A percentile compares a stretch with the other conserved stretches of the same genome.
These are phyloP conservation scores for Pecoramyces ruminantium DNA, from an alignment of 192 early-diverging fungal genomes.

Conservation along the genomic window DNA sequence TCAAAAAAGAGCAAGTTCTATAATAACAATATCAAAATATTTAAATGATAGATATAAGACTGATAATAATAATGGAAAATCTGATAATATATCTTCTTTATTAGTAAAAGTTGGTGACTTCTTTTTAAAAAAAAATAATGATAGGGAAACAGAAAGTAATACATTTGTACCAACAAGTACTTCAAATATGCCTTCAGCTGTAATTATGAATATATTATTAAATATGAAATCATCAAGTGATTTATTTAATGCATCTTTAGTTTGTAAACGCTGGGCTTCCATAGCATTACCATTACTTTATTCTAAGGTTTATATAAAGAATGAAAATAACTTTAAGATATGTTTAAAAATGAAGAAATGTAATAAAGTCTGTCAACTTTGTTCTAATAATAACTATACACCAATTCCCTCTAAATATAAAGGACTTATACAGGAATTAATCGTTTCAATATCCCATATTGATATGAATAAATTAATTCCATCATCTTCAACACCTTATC, in stretches of 20 bases:
- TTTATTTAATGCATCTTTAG: background rate
- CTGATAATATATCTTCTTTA: background rate
- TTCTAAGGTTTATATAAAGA: background rate
- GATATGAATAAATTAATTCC: background rate
- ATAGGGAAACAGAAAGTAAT: background rate
- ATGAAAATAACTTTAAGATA: background rate
- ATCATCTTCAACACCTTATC: background rate
- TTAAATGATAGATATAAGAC: background rate
- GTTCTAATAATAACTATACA: background rate
- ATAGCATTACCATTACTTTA: background rate
- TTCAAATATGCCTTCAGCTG: background rate
- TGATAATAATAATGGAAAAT: background rate
- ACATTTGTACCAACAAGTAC: background rate
- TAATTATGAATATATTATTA: background rate
- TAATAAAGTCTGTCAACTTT: background rate
- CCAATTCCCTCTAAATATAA: background rate
- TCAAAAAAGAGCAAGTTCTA: background rate
- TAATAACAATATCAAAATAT: background rate
- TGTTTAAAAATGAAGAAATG: background rate
- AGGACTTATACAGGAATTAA: background rate
- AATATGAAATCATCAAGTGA: background rate
- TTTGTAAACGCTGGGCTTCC: background rate
- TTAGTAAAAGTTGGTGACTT: background rate
- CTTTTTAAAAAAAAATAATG: background rate
- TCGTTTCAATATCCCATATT: background rate